Evolutionary conservation across 345 rosid genomes (phyloP).

Genomic region (Passiflora organensis): DNA sequence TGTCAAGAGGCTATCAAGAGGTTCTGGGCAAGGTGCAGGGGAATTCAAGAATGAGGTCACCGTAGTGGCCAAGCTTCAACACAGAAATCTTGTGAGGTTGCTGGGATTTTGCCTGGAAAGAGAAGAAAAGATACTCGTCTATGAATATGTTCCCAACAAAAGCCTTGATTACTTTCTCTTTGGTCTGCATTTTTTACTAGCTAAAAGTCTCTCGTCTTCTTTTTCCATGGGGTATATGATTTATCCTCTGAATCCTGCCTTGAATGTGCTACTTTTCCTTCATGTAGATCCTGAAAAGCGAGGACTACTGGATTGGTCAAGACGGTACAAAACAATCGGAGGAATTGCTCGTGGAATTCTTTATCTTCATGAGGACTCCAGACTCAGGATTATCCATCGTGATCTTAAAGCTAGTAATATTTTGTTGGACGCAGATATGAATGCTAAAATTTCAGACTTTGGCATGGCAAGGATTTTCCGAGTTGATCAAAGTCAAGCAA

Average conservation of each 20-base stretch:
- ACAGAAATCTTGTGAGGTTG: slow-evolving; percentile 36
- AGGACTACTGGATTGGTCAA: slow-evolving; percentile 21
- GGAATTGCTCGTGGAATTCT: slow-evolving; percentile 44
- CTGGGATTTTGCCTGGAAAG: slow-evolving; percentile 33
- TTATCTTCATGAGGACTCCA: slow-evolving; percentile 46
- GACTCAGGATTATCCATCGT: slow-evolving; percentile 39
- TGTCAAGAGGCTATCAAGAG: slow-evolving; percentile 30
- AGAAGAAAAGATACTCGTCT: slow-evolving; percentile 37
- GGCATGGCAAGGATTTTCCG: slow-evolving; percentile 10
- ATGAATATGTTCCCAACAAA: slow-evolving; percentile 31
- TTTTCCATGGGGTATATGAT: no score
- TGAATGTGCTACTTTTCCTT: no score
- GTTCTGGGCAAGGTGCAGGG: slow-evolving; percentile 34
- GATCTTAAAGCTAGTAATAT: slow-evolving; percentile 46
- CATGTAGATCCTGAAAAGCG: slow-evolving; percentile 22
- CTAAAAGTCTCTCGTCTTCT: no score
- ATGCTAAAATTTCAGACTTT: slow-evolving; percentile 45
- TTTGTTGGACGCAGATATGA: slow-evolving; percentile 37
- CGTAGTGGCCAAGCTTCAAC: slow-evolving; percentile 37
- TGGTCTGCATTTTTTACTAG: slow-evolving; percentile 12
- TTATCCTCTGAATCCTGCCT: no score
- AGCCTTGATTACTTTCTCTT: slow-evolving; percentile 41
- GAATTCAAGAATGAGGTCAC: slow-evolving; percentile 39
- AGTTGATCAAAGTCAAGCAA: slow-evolving; percentile 5
- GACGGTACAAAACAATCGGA: slow-evolving; percentile 27